Evolutionary conservation across 2,329 filamentous ascomycete species (phyloP).

Genomic region (Trichoderma pleuroti): DNA sequence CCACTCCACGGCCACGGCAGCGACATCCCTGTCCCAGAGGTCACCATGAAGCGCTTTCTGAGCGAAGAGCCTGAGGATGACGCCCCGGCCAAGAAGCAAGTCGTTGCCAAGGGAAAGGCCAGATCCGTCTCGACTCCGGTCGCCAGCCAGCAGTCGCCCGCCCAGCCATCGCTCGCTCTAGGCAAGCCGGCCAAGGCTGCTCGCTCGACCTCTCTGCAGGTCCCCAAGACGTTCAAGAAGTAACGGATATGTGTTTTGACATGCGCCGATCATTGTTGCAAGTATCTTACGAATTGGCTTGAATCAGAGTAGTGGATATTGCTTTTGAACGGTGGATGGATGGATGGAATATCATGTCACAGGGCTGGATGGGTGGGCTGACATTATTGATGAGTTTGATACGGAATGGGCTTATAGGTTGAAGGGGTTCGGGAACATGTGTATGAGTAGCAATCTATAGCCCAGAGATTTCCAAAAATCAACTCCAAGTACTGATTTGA

Average conservation of each 20-base stretch:
- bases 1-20: no score
- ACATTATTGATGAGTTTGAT: background rate
- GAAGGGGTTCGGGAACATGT: background rate
- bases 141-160: background rate
- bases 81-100: constrained; percentile 1
- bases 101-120: background rate
- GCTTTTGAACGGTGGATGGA: background rate
- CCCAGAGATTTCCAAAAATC: background rate
- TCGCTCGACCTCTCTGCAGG: background rate
- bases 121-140: background rate
- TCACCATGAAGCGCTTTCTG: background rate
- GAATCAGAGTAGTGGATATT: background rate
- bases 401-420: background rate
- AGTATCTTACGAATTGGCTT: background rate
- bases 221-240: background rate
- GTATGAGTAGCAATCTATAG: background rate
- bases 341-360: background rate
- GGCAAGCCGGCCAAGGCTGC: background rate
- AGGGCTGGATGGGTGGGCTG: constrained; percentile 6
- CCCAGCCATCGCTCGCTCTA: background rate
- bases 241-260: background rate
- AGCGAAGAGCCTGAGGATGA: background rate
- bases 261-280: background rate
- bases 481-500: background rate
- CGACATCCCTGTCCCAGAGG: background rate